Percentiles rank a stretch among this genome's conserved stretches.
phyloP scores from a whole-genome alignment of 2,329 filamentous ascomycete genomes.

The Shiraia sp. region DNA sequence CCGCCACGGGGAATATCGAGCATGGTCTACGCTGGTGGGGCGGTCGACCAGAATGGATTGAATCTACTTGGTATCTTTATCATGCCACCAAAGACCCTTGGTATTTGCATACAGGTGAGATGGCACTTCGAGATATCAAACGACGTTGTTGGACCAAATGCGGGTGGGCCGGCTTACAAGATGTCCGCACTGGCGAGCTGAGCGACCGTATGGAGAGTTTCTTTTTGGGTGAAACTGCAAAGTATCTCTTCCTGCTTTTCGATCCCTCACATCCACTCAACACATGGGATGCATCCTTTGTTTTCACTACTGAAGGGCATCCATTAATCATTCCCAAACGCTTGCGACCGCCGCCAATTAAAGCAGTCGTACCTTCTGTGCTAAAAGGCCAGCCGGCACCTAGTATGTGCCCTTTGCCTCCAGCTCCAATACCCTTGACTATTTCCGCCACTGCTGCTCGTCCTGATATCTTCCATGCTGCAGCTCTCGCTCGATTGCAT shows the following conservation, averaged over 20 bases:
- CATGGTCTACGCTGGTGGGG: constrained; percentile 92
- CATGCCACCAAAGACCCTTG: constrained; percentile 91
- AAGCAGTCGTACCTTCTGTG: not conserved
- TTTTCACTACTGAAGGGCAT: constrained; percentile 96
- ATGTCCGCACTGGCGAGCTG: constrained; percentile 70
- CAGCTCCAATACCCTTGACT: constrained; percentile 64
- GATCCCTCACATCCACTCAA: constrained; percentile 86
- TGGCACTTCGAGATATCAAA: constrained; percentile 87
- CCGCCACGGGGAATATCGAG: constrained; percentile 81
- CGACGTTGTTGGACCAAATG: constrained; percentile 87
- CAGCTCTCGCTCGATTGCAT: constrained; percentile 80
- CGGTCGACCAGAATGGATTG: constrained; percentile 92
- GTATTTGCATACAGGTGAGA: constrained; percentile 95
- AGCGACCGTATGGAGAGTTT: constrained; percentile 98
- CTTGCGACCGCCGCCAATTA: constrained; percentile 27
- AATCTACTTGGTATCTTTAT: constrained; percentile 96
- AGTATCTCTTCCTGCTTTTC: constrained; percentile 93
- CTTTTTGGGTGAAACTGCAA: constrained; percentile 93
- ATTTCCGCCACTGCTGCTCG: constrained; percentile 80
- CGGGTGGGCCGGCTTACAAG: constrained; percentile 83
- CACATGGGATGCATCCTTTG: constrained; percentile 79
- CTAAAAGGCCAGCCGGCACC: constrained; percentile 29
- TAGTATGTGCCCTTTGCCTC: constrained; percentile 69
- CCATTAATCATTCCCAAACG: constrained; percentile 77
- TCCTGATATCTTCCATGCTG: constrained; percentile 83